A percentile compares a stretch with the other conserved stretches of the same genome.
phyloP scores from a whole-genome alignment of 2,329 filamentous ascomycete genomes.

The Trichoderma koningii region DNA sequence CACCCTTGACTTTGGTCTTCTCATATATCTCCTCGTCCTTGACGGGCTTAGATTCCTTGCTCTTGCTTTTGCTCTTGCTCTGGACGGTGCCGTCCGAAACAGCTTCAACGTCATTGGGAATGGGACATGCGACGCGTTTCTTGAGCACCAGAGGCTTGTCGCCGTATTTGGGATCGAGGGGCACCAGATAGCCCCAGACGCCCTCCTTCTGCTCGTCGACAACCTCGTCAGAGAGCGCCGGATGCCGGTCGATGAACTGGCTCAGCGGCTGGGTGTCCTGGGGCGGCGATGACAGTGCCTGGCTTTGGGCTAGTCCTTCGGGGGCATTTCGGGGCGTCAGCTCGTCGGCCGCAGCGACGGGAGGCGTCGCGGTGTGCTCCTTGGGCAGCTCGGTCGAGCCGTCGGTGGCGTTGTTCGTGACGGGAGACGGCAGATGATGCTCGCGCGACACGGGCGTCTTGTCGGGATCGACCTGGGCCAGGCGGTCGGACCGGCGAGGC shows the following conservation, averaged over 20 bases:
- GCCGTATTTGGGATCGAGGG: slow-evolving; percentile 69
- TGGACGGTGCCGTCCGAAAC: slow-evolving; percentile 40
- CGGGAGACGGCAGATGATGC: slow-evolving; percentile 76
- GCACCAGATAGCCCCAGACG: slow-evolving; percentile 94
- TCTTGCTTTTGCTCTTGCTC: slow-evolving; percentile 29
- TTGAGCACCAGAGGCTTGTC: slow-evolving; percentile 71
- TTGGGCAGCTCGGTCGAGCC: slow-evolving; percentile 61
- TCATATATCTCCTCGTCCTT: slow-evolving; percentile 63
- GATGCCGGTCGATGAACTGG: slow-evolving; percentile 75
- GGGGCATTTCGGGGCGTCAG: slow-evolving; percentile 54
- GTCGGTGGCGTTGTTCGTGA: slow-evolving; percentile 59
- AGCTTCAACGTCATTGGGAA: slow-evolving; percentile 50
- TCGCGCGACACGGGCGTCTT: slow-evolving; percentile 64
- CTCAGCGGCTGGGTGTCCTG: slow-evolving; percentile 61
- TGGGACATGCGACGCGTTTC: slow-evolving; percentile 70
- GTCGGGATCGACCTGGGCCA: slow-evolving; percentile 56
- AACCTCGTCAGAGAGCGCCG: slow-evolving; percentile 75
- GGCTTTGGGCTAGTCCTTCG: slow-evolving; percentile 49
- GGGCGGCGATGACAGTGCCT: slow-evolving; percentile 61
- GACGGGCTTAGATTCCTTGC: slow-evolving; percentile 47
- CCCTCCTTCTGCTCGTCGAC: slow-evolving; percentile 81
- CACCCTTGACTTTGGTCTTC: slow-evolving; percentile 59
- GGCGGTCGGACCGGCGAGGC: slow-evolving; percentile 73
- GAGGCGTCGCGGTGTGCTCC: slow-evolving; percentile 71
- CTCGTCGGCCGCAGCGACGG: slow-evolving; percentile 60